phyloP scores from a whole-genome alignment of 305 asterid genomes.

The Fraxinus sp. region DNA sequence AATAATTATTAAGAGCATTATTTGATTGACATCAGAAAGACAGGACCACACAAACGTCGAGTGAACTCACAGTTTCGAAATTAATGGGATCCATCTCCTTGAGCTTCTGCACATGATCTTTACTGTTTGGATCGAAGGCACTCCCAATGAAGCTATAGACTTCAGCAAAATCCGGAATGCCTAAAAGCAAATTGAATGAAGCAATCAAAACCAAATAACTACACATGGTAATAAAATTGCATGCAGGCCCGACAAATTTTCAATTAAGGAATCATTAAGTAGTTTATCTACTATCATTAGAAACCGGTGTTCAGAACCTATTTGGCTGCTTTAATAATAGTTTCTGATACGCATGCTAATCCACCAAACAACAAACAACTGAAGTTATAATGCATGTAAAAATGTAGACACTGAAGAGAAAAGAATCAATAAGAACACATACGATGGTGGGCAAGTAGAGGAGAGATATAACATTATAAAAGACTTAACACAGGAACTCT shows the following conservation, averaged over 20 bases:
- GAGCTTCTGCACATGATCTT: slow-evolving; percentile 75
- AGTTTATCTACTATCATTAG: no score
- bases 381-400: not conserved
- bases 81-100: slow-evolving; percentile 99
- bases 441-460: no score
- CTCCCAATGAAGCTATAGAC: slow-evolving; percentile 75
- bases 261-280: no score
- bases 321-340: no score
- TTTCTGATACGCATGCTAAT: no score
- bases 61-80: slow-evolving; percentile 78
- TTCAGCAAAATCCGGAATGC: slow-evolving; percentile 89
- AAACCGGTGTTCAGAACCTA: no score
- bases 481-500: not conserved
- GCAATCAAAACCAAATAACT: slow-evolving; percentile 6
- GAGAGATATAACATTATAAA: no score
- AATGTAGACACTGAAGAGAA: no score
- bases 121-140: slow-evolving; percentile 79
- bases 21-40: slow-evolving; percentile 11
- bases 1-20: not conserved
- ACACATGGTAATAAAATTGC: not conserved
- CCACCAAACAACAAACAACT: not conserved
- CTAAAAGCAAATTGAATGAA: slow-evolving; percentile 32
- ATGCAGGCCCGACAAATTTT: not conserved
- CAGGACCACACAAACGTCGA: slow-evolving; percentile 13
- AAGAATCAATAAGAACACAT: no score